Base-by-base conservation (phyloP, 352 stramenopile species). In the Phytophthora lateralis region DNA sequence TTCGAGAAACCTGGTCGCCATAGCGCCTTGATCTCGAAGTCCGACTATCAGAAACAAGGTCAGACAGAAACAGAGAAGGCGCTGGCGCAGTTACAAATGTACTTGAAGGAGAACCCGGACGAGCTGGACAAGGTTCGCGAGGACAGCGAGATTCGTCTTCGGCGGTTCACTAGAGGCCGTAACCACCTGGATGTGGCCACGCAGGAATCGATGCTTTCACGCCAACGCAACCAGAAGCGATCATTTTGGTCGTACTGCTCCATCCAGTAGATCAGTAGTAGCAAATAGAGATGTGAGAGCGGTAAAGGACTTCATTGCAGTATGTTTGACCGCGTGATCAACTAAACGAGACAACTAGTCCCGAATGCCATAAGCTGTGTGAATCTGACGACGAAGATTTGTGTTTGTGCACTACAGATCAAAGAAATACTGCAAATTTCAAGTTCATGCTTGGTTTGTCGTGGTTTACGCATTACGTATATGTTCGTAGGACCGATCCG, bases 51-150 rank as follows among this genome's bases (percentile, higher is more conserved):
- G 49, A 70, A 73, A 30, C 82, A 95, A 63, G 79, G 67, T 11
- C 54, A 84, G 59, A 79, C 65, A 1, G 83, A 90, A 67, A 95
- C 86, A 5, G 81, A 90, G 55, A 92, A 89, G 48, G 86, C 82
- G 18, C 51, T 95, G 43, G 72, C 78, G 27, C 62, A 87, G 65
- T 47, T 95, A 54, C 81, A 88, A 42, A 59, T 75, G 32, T 91
- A 82, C 43, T 43, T 95, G 46, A 76, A 75, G 46, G 52, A 88
- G 43, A 85, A 95, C 56, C 85, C 85, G 21, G 78, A 90, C 38
- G 81, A 85, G 47, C 48, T 91, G 21, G 83, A 93, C 54, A 81
- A 75, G n/a, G 84, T 95, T 58, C 87, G 77, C 46, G 84, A 93
- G 39, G 78, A 93, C 18, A 92, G 87, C 48, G 84, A 93, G 67